Conservation (phyloP, 106 monocot species). For the Dioscorea dumetorum region DNA sequence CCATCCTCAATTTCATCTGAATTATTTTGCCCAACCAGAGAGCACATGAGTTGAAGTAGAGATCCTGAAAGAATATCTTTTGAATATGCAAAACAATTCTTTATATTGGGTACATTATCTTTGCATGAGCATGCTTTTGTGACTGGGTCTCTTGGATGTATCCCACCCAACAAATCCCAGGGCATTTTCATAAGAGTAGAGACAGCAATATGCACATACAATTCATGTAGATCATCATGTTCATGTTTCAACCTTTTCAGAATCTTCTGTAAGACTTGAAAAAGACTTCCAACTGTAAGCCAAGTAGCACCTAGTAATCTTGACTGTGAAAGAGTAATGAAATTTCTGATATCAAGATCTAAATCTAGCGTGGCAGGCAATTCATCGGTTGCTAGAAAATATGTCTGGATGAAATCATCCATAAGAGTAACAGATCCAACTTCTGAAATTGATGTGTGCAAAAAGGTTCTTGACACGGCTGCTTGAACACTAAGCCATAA, state of each 20-base stretch:
- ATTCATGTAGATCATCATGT: slow-evolving; percentile 25
- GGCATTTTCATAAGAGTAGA: slow-evolving; percentile 38
- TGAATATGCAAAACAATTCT: slow-evolving; percentile 1
- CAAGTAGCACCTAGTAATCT: slow-evolving; percentile 12
- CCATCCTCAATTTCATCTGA: slow-evolving; percentile 8
- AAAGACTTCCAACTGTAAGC: slow-evolving; percentile 27
- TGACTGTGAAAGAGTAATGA: slow-evolving; percentile 24
- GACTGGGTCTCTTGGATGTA: not conserved
- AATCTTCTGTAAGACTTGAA: slow-evolving; percentile 40
- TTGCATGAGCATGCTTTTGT: not conserved
- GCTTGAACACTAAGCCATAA: slow-evolving; percentile 35
- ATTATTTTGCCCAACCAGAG: slow-evolving; percentile 33
- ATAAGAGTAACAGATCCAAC: slow-evolving; percentile 1
- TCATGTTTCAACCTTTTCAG: slow-evolving; percentile 46
- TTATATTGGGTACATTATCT: slow-evolving; percentile 8
- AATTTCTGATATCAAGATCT: slow-evolving; percentile 20
- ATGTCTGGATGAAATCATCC: slow-evolving; percentile 1
- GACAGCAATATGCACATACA: slow-evolving; percentile 28
- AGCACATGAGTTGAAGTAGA: slow-evolving; percentile 47
- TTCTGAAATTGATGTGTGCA: slow-evolving; percentile 2
- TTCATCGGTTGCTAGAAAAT: slow-evolving; percentile 1
- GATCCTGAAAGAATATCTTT: slow-evolving; percentile 30
- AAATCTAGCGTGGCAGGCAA: slow-evolving; percentile 5
- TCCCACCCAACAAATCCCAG: slow-evolving; percentile 32
- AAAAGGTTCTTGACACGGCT: slow-evolving; percentile 20